A percentile compares a stretch with the other conserved stretches of the same genome.
These are phyloP conservation scores for Rosa lucieae DNA, from an alignment of 306 rosid species.

Conservation along the genomic window DNA sequence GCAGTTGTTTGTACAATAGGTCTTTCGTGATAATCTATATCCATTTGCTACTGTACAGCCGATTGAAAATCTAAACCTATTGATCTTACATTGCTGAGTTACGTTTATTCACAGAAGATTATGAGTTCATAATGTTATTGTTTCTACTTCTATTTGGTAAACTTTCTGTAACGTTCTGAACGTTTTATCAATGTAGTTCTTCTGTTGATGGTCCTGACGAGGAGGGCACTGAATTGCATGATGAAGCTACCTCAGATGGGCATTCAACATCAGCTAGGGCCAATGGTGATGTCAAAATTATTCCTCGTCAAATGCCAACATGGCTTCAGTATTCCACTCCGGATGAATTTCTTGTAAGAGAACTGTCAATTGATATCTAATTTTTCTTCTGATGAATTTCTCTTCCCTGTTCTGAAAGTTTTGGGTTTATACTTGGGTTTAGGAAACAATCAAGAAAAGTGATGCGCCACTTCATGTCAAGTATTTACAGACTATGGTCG, in stretches of 20 bases:
- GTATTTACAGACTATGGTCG: slow-evolving; percentile 96
- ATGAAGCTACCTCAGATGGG: slow-evolving; percentile 61
- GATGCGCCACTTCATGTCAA: slow-evolving; percentile 87
- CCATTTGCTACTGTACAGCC: neutral
- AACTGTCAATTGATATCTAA: slow-evolving; percentile 21
- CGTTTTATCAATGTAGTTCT: slow-evolving; percentile 52
- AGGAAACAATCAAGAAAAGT: slow-evolving; percentile 92
- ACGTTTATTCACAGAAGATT: neutral
- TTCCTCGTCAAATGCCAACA: slow-evolving; percentile 70
- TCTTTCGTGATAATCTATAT: neutral
- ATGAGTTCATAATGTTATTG: neutral
- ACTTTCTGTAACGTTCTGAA: slow-evolving; percentile 16
- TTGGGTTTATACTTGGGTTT: slow-evolving; percentile 31
- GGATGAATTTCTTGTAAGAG: slow-evolving; percentile 95
- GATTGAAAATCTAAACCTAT: neutral
- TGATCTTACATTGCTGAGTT: neutral
- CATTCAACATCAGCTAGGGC: slow-evolving; percentile 40
- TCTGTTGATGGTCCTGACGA: slow-evolving; percentile 82
- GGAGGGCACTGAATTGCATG: slow-evolving; percentile 59
- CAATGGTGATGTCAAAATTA: slow-evolving; percentile 53
- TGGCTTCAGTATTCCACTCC: slow-evolving; percentile 96
- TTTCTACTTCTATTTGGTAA: neutral
- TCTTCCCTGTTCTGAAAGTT: slow-evolving; percentile 37
- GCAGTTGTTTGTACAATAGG: neutral
- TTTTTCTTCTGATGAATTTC: slow-evolving; percentile 25